Percentiles rank a stretch among this genome's conserved stretches.
Evolutionary conservation across 2,329 filamentous ascomycete species (phyloP).

Genomic region (Pseudogymnoascus sp.): DNA sequence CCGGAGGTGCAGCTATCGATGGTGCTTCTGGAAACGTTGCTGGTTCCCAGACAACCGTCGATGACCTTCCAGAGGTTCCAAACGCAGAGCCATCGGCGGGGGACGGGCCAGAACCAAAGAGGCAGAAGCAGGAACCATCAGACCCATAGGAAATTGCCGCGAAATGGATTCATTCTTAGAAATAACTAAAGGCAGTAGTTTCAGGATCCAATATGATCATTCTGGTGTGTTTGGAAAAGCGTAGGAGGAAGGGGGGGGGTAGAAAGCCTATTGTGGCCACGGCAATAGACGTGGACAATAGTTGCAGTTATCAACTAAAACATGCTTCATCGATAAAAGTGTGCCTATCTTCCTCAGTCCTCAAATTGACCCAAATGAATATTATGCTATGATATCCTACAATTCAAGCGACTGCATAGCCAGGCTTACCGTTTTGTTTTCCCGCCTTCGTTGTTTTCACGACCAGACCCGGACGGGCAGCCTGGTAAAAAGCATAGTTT

Average conservation of each 20-base stretch:
- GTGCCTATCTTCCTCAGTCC: not conserved
- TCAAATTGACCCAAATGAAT: not conserved
- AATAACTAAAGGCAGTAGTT: not conserved
- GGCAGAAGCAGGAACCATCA: slow-evolving; percentile 24
- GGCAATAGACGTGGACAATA: not conserved
- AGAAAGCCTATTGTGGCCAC: not conserved
- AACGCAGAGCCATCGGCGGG: slow-evolving; percentile 26
- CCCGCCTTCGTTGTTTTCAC: not conserved
- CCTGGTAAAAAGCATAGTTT: not conserved
- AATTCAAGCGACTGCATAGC: not conserved
- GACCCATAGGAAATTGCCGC: not conserved
- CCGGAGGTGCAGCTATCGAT: slow-evolving; percentile 17
- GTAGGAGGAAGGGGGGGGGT: no score
- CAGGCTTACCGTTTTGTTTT: not conserved
- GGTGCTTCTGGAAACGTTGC: not conserved
- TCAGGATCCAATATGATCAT: not conserved
- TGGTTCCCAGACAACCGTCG: slow-evolving; percentile 22
- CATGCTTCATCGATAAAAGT: not conserved
- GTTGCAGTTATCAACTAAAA: not conserved
- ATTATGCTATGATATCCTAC: not conserved
- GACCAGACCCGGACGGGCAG: not conserved
- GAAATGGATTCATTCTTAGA: not conserved
- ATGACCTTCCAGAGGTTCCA: slow-evolving; percentile 33
- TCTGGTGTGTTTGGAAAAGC: not conserved
- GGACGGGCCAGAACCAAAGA: slow-evolving; percentile 29